Conservation (phyloP, 192 early-diverging fungal genomes). For the Rhizophagus sp. region DNA sequence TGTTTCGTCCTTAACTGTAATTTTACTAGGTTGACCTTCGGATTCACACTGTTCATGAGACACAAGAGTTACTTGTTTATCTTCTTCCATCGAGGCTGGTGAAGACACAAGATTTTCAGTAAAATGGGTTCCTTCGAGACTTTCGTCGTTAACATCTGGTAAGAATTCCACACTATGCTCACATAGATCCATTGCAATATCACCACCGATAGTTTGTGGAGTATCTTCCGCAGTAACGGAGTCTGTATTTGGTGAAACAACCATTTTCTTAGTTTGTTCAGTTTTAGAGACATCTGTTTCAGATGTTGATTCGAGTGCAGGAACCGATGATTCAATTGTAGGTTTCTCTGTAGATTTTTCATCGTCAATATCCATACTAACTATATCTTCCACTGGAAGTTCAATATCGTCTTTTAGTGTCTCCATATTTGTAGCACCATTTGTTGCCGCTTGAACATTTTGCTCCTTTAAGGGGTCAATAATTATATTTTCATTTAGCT, state of each 20-base stretch:
- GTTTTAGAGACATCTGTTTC: neutral
- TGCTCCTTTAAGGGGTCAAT: neutral
- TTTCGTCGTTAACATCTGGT: neutral
- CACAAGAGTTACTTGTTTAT: neutral
- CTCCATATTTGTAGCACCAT: neutral
- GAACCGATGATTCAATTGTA: neutral
- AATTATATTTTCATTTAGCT: neutral
- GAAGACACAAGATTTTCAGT: neutral
- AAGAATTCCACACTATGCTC: neutral
- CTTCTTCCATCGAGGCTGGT: neutral
- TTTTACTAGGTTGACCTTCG: neutral
- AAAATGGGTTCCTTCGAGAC: neutral
- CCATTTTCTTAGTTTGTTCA: slow-evolving; percentile 4
- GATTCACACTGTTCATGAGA: neutral
- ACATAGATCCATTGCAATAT: neutral
- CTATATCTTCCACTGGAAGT: neutral
- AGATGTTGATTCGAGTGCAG: neutral
- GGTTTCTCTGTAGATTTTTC: neutral
- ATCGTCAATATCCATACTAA: slow-evolving; percentile 16
- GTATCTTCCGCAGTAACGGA: neutral
- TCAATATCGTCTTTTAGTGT: neutral
- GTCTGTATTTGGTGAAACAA: neutral
- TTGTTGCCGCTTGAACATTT: neutral
- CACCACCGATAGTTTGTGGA: slow-evolving; percentile 7
- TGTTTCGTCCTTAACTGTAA: neutral